phyloP scores from a whole-genome alignment of 1,284 basidiomycete species.

The Ganoderma lingzhi region DNA sequence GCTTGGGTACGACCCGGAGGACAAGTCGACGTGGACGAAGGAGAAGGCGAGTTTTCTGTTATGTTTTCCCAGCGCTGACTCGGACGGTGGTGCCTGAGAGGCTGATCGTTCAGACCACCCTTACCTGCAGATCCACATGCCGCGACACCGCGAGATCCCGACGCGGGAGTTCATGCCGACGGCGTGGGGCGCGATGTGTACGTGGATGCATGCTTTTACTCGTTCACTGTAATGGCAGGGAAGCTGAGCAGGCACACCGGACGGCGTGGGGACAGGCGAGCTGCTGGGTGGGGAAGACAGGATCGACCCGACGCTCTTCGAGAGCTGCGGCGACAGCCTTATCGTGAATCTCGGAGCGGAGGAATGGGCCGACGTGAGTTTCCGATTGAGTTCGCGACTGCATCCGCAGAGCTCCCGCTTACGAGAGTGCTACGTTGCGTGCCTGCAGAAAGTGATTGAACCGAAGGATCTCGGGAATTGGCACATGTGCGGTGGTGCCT shows the following conservation, averaged over 20 bases:
- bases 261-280: slow-evolving; percentile 35
- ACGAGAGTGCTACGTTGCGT: not conserved
- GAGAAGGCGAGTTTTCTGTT: slow-evolving; percentile 37
- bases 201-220: slow-evolving; percentile 4
- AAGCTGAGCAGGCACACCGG: not conserved
- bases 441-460: slow-evolving; percentile 33
- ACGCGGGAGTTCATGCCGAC: slow-evolving; percentile 44
- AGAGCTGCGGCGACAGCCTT: slow-evolving; percentile 45
- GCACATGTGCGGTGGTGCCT: slow-evolving; percentile 41
- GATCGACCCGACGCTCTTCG: slow-evolving; percentile 42
- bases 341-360: slow-evolving; percentile 46
- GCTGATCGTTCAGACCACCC: not conserved
- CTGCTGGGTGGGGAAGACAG: slow-evolving; percentile 46
- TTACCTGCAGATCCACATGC: slow-evolving; percentile 43
- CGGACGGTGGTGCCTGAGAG: not conserved
- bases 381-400: not conserved
- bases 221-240: too few species aligned
- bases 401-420: not conserved
- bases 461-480: slow-evolving; percentile 46
- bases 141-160: slow-evolving; percentile 43
- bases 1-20: slow-evolving; percentile 44
- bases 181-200: slow-evolving; percentile 47
- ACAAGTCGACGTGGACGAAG: slow-evolving; percentile 44
- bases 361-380: slow-evolving; percentile 40
- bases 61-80: not conserved